Conservation (phyloP, 495 filamentous ascomycete genomes). For the Lindgomyces ingoldianus region DNA sequence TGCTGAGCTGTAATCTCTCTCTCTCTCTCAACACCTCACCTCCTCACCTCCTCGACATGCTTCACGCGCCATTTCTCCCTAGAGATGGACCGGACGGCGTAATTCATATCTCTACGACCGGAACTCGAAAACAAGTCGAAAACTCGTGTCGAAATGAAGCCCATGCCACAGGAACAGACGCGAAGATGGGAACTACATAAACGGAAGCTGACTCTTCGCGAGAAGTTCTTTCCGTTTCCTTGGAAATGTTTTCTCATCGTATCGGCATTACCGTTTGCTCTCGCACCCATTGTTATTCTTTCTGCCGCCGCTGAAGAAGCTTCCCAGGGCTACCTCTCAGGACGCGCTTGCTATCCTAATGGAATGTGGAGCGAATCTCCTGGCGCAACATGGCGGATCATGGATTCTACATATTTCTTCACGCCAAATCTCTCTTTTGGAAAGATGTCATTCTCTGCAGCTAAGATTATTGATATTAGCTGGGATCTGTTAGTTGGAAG, state of each 20-base stretch:
- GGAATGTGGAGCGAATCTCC: slow-evolving; percentile 23
- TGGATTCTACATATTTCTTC: slow-evolving; percentile 33
- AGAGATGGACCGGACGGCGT: neutral
- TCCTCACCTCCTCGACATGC: slow-evolving; percentile 2
- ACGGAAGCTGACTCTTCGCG: neutral
- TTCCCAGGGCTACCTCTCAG: slow-evolving; percentile 2
- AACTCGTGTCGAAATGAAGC: neutral
- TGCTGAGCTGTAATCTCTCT: too few species aligned
- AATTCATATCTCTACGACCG: slow-evolving; percentile 11
- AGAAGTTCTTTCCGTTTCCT: slow-evolving; percentile 13
- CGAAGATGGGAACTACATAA: neutral
- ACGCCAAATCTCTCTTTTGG: slow-evolving; percentile 51
- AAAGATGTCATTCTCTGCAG: slow-evolving; percentile 36
- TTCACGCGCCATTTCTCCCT: neutral
- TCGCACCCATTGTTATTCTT: slow-evolving; percentile 21
- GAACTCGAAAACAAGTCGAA: neutral
- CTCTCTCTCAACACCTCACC: too few species aligned
- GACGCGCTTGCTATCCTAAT: slow-evolving; percentile 27
- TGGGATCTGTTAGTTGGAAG: slow-evolving; percentile 40
- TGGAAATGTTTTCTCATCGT: slow-evolving; percentile 18
- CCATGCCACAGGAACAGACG: neutral
- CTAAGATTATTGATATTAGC: slow-evolving; percentile 40
- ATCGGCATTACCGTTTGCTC: slow-evolving; percentile 5
- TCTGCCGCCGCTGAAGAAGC: slow-evolving; percentile 17
- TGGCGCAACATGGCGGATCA: slow-evolving; percentile 32